Evolutionary conservation across 2,329 filamentous ascomycete genomes (phyloP), one percentile per base, ranked within the genome.

Genomic region (Phaeomoniella chlamydospora): DNA sequence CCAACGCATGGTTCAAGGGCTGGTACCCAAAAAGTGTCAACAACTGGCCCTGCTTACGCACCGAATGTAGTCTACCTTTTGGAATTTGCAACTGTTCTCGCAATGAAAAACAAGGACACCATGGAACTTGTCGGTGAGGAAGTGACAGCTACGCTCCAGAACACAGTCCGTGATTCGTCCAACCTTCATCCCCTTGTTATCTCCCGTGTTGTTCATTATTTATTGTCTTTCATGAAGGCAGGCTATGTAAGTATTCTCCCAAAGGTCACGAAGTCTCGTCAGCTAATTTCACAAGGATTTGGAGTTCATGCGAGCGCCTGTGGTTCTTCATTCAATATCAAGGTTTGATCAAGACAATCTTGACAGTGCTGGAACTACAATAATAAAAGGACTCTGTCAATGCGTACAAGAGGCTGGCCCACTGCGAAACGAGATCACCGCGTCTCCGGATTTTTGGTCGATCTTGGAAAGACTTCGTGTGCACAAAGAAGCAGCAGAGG

Each of bases 361-460:
- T 14, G 75, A 80, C 36, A 81, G 80, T 53, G 80, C 83, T 12
- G 80, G 86, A 1, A 66, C 75, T 18, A 72, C 84, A 3, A 74
- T 92, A 1, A 65, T 94, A 13, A 78, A 81, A 47, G 88, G 88
- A 0, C 64, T 98, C 16, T 73, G 77, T 31, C 67, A 77, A 31
- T 94, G 87, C 49, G 82, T 94, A 45, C 76, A 80, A 35, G 74
- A 80, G 40, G 75, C 84, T 1, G 77, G 77, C 16, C 75, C 81
- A 10, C 64, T 98, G 17, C 77, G 84, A 39, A 94, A 83, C 46
- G 88, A 96, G 59, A 82, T 96, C 46, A 92, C 93, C 59, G 88
- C 84, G 11, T 96, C 88, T 13, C 90, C 90, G 0, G 90, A 98
- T 52, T 96, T 98, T 56, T 98, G 90, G 90, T 80, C 80, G 4